Evolutionary conservation across 1,139 yeast species (phyloP).

Genomic region (Lodderomyces theae): DNA sequence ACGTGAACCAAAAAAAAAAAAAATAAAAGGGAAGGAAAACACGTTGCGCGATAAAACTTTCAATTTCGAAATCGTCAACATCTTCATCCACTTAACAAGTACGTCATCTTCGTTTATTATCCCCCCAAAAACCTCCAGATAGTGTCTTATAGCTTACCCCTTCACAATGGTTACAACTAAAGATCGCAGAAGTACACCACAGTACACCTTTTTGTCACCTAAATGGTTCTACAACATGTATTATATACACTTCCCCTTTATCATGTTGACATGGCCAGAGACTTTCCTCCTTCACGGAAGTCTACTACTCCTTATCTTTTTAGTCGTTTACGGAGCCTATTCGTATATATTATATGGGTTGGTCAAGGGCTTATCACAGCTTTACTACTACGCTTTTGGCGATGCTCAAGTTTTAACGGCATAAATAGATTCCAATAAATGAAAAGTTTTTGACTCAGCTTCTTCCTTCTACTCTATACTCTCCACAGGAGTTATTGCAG

Average conservation of each 20-base stretch:
- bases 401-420: constrained; percentile 6
- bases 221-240: constrained; percentile 27
- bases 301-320: constrained; percentile 28
- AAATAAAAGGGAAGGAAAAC: not conserved
- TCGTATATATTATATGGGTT: constrained; percentile 34
- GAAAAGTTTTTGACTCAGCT: too few relatives aligned
- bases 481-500: too few relatives aligned
- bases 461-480: too few relatives aligned
- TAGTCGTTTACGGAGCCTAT: constrained; percentile 39
- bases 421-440: too few relatives aligned
- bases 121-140: too few relatives aligned
- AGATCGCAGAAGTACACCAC: not conserved
- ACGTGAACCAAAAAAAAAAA: not conserved
- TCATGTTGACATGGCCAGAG: constrained; percentile 39
- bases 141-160: too few relatives aligned
- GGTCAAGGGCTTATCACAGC: constrained; percentile 29
- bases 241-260: constrained; percentile 38
- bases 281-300: constrained; percentile 31
- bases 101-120: not conserved
- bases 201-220: not conserved
- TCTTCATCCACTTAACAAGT: too few relatives aligned
- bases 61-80: too few relatives aligned
- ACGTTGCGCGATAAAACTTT: not conserved
- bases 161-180: not conserved
- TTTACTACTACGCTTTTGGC: constrained; percentile 38